Percentiles rank a stretch among this genome's conserved stretches.
These are phyloP conservation scores for Amanita jacksonii DNA, from an alignment of 768 basidiomycete genomes.

Conservation along the genomic window DNA sequence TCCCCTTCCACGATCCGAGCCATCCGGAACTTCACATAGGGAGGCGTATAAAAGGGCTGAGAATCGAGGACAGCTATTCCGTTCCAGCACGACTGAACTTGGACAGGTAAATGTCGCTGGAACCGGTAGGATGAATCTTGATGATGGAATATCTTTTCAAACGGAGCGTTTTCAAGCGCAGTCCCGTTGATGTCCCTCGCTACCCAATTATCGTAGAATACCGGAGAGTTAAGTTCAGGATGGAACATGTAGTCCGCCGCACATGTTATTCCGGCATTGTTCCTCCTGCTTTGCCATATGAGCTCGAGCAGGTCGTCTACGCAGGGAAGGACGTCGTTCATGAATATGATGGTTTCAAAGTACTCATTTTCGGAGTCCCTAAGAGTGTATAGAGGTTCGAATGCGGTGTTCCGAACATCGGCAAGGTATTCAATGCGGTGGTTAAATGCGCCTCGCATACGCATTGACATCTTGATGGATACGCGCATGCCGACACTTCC, in stretches of 20 bases:
- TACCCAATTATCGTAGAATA: conserved; percentile 99
- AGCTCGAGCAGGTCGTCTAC: conserved; percentile 96
- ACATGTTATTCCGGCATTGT: conserved; percentile 98
- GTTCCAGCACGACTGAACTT: conserved; percentile 99
- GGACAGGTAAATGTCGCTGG: conserved; percentile 86
- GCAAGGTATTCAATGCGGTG: conserved; percentile 99
- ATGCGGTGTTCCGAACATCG: conserved; percentile 98
- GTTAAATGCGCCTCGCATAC: conserved; percentile 92
- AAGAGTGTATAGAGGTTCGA: conserved; percentile 91
- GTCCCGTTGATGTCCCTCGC: conserved; percentile 98
- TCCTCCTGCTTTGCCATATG: conserved; percentile 86
- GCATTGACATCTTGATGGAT: conserved; percentile 85
- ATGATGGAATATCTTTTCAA: conserved; percentile 91
- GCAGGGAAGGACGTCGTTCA: conserved; percentile 99
- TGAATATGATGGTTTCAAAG: conserved; percentile 96
- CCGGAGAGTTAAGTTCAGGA: conserved; percentile 84
- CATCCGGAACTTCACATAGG: conserved; percentile 94
- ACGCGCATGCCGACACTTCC: conserved; percentile 86
- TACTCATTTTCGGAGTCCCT: conserved; percentile 88
- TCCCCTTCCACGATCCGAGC: conserved; percentile 80
- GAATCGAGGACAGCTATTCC: conserved; percentile 94
- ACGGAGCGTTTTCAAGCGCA: conserved; percentile 95
- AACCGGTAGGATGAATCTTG: conserved; percentile 66
- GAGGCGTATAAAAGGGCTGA: conserved; percentile 87
- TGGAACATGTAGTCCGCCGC: conserved; percentile 99